These are phyloP conservation scores for Arthrinium phaeospermum DNA, from an alignment of 2,329 filamentous ascomycete genomes.

Conservation along the genomic window DNA sequence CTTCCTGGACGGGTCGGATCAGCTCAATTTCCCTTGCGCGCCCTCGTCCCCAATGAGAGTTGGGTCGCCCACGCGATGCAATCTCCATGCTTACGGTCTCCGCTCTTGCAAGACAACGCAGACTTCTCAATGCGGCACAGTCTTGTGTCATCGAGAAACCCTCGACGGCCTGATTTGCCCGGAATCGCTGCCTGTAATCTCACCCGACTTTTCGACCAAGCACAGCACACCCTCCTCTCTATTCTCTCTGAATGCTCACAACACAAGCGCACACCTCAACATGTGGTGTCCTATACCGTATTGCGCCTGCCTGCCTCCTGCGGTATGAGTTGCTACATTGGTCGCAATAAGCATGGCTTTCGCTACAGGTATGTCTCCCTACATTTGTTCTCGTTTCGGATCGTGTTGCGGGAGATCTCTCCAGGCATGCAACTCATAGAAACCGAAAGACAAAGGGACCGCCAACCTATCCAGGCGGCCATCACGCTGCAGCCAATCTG, in stretches of 20 bases:
- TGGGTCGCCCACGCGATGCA: conserved; percentile 9
- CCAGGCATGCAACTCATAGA: background rate
- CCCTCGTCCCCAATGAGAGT: conserved; percentile 6
- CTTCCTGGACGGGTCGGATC: conserved; percentile 7
- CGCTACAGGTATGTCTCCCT: background rate
- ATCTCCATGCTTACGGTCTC: conserved; percentile 9
- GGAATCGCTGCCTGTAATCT: conserved; percentile 11
- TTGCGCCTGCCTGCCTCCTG: background rate
- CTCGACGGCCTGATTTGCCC: background rate
- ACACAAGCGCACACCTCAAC: background rate
- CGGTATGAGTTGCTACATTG: background rate
- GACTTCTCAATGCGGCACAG: conserved; percentile 10
- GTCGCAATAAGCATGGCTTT: background rate
- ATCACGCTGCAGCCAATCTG: conserved; percentile 4
- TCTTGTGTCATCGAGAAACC: conserved; percentile 3
- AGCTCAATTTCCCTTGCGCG: conserved; percentile 11
- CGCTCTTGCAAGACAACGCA: conserved; percentile 15
- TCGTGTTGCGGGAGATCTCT: conserved; percentile 9
- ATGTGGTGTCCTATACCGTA: background rate
- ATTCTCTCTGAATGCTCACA: background rate
- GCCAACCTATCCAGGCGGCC: conserved; percentile 1
- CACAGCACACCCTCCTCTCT: background rate
- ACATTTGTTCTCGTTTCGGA: background rate
- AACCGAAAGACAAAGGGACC: background rate
- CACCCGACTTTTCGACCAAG: background rate